phyloP scores from a whole-genome alignment of 495 filamentous ascomycete genomes.

The Aspergillus steynii region DNA sequence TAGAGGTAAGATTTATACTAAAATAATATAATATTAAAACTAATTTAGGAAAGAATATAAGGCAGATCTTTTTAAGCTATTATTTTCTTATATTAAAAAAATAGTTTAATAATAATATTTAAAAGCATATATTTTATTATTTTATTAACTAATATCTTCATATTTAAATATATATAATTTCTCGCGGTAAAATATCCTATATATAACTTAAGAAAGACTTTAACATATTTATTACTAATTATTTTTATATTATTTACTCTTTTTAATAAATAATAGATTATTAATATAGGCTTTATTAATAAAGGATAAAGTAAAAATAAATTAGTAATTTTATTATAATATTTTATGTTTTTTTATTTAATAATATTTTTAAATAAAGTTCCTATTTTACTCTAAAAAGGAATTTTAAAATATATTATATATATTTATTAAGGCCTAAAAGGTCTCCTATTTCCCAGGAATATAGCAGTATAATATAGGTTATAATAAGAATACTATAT shows the following conservation, averaged over 20 bases:
- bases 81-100: too few relatives aligned
- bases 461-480: not conserved
- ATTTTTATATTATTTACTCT: slow-evolving; percentile 8
- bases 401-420: slow-evolving; percentile 1
- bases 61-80: too few relatives aligned
- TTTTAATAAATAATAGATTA: slow-evolving; percentile 3
- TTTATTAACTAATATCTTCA: not conserved
- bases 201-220: not conserved
- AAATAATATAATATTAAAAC: too few relatives aligned
- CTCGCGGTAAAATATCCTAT: not conserved
- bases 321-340: slow-evolving; percentile 6
- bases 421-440: not conserved
- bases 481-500: not conserved
- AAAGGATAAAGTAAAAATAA: not conserved
- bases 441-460: not conserved
- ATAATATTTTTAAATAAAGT: slow-evolving; percentile 1
- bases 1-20: too few relatives aligned
- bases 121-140: not conserved
- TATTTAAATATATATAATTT: not conserved
- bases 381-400: not conserved
- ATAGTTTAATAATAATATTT: too few relatives aligned
- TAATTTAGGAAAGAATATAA: too few relatives aligned
- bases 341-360: not conserved
- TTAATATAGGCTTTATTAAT: not conserved
- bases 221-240: slow-evolving; percentile 2